Evolutionary conservation across 2,329 filamentous ascomycete species (phyloP).

Genomic region (Pestalotiopsis fici): DNA sequence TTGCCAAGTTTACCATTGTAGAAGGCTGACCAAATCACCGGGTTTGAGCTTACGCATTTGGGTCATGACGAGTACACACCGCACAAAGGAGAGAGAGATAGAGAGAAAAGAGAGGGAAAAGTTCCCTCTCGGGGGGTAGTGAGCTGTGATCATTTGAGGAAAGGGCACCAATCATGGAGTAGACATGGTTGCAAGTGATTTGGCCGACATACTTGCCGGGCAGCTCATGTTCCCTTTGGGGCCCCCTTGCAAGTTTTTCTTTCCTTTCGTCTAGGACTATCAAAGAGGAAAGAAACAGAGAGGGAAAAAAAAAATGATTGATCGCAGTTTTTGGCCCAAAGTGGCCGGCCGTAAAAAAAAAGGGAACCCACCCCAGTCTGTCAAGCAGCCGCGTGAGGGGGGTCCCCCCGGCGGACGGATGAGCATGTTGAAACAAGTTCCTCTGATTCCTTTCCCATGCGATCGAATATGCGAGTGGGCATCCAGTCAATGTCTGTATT

Average conservation of each 20-base stretch:
- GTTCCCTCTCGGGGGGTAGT: not conserved
- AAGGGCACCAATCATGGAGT: conserved; percentile 2
- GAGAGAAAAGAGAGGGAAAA: not conserved
- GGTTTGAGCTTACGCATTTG: not conserved
- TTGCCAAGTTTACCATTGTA: not conserved
- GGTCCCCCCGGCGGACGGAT: not conserved
- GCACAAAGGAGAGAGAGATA: not conserved
- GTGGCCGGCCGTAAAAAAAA: not conserved
- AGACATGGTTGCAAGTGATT: conserved; percentile 3
- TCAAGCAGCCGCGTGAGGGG: not conserved
- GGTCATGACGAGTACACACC: not conserved
- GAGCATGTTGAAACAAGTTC: not conserved
- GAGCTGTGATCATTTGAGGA: conserved; percentile 3
- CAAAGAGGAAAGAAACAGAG: not conserved
- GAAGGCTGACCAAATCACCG: not conserved
- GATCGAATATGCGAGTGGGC: not conserved
- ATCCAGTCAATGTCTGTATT: not conserved
- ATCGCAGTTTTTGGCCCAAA: not conserved
- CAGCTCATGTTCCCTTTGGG: not conserved
- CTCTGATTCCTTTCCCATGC: not conserved
- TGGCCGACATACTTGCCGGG: conserved; percentile 2
- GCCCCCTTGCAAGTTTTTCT: not conserved
- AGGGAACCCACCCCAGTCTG: not conserved
- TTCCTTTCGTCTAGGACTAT: not conserved
- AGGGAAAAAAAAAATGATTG: not conserved